Percentiles rank a stretch among this genome's conserved stretches.
phyloP scores from a whole-genome alignment of 2,329 filamentous ascomycete species.

The Fusarium oligoseptatum region DNA sequence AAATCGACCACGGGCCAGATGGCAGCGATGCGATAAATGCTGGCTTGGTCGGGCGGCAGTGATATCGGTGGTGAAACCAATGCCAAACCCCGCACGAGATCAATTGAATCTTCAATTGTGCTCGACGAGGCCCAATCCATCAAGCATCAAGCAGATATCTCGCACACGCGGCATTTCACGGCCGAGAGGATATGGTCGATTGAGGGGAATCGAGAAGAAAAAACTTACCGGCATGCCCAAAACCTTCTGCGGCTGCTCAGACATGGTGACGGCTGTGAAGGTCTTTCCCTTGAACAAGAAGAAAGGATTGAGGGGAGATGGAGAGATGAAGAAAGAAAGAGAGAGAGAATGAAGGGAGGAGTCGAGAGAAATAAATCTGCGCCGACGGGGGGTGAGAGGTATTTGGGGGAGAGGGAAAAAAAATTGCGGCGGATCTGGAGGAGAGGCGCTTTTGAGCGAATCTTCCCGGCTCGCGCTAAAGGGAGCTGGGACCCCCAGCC shows the following conservation, averaged over 20 bases:
- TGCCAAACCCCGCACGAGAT: neutral
- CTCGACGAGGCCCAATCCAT: constrained; percentile 15
- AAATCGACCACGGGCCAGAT: constrained; percentile 2
- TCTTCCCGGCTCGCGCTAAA: constrained; percentile 63
- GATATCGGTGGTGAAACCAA: neutral
- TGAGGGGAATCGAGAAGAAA: constrained; percentile 3
- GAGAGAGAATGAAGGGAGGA: constrained; percentile 56
- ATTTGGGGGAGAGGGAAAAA: constrained; percentile 60
- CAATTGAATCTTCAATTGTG: constrained; percentile 34
- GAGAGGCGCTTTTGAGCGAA: constrained; percentile 66
- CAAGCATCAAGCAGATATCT: constrained; percentile 22
- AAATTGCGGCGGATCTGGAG: constrained; percentile 64
- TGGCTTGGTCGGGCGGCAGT: neutral
- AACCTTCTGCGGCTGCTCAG: constrained; percentile 68
- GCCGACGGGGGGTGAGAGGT: constrained; percentile 59
- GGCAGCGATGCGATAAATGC: constrained; percentile 14
- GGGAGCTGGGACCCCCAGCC: constrained; percentile 48
- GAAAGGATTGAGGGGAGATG: constrained; percentile 75
- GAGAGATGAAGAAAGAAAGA: constrained; percentile 60
- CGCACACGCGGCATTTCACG: constrained; percentile 49
- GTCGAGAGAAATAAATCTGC: constrained; percentile 61
- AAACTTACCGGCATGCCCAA: constrained; percentile 77
- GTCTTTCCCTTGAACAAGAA: constrained; percentile 59
- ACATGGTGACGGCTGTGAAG: constrained; percentile 65
- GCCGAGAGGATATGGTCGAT: constrained; percentile 25